Evolutionary conservation across 2,329 filamentous ascomycete genomes (phyloP), one percentile per base, ranked within the genome.

Genomic region (Colletotrichum endophyticum): DNA sequence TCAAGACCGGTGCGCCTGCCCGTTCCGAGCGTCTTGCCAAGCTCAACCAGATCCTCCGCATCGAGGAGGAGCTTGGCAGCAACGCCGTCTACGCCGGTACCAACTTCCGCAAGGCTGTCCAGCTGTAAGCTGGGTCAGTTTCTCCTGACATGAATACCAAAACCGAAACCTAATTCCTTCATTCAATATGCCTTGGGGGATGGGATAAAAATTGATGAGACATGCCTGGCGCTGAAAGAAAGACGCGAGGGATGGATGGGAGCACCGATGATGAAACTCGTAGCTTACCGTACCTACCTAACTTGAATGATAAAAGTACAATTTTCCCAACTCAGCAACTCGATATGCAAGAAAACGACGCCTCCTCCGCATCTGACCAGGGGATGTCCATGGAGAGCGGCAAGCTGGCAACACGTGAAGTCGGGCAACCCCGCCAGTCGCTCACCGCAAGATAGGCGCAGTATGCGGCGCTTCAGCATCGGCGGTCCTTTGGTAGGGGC

Each of bases 31-130:
- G 97, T 91, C 92, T 99, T 81, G 97, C 97, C 88, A 99, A 99
- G 93, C 95, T 99, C 86, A 99, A 99, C 95, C 97, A 99, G 92
- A 98, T 99, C 84, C 95, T 99, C 85, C 95, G 97, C 85, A 99
- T 99, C 83, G 97, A 99, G 93, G 97, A 99, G 91, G 97, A 99
- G 92, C 94, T 99, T 80, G 96, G 96, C 82, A 92, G 93, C 83
- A 94, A 97, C 83, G 97, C 96, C 81, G 85, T 99, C 88, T 99
- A 96, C 86, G 96, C 96, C 82, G 97, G 97, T 82, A 89, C 91
- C 84, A 96, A 95, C 85, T 99, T 99, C 95, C 95, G 96, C 90
- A 96, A 89, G 82, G 89, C 96, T 79, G 94, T 98, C 84, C 96
- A 95, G 90, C 87, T 98, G 88, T 98, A 95, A 93, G 68, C 34